These are phyloP conservation scores for Prunus davidiana DNA, from an alignment of 306 rosid species.

Conservation along the genomic window DNA sequence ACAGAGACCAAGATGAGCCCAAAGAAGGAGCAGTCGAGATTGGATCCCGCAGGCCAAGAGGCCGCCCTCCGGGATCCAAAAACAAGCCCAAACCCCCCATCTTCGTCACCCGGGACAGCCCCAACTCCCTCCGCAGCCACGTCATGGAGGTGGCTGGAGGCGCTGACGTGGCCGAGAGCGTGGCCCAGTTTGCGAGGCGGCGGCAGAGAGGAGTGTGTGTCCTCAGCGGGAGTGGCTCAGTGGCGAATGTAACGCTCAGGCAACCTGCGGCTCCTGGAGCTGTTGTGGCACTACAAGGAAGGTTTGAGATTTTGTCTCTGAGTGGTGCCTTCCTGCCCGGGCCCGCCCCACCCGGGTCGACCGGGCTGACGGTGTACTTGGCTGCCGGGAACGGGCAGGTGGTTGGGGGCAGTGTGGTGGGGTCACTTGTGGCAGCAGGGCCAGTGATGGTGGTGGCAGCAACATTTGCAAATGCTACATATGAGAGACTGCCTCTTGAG, in stretches of 20 bases:
- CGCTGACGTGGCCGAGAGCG: slow-evolving; percentile 80
- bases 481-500: slow-evolving; percentile 86
- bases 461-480: slow-evolving; percentile 89
- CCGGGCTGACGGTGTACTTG: slow-evolving; percentile 78
- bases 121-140: slow-evolving; percentile 85
- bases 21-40: slow-evolving; percentile 80
- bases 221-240: slow-evolving; percentile 86
- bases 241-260: slow-evolving; percentile 78
- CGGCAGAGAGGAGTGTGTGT: slow-evolving; percentile 97
- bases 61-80: slow-evolving; percentile 93
- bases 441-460: slow-evolving; percentile 94
- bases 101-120: slow-evolving; percentile 81
- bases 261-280: slow-evolving; percentile 85
- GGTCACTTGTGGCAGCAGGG: slow-evolving; percentile 82
- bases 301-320: slow-evolving; percentile 82
- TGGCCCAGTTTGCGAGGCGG: slow-evolving; percentile 74
- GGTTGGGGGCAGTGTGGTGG: slow-evolving; percentile 90
- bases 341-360: slow-evolving; percentile 83
- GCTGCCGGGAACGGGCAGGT: slow-evolving; percentile 91
- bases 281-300: slow-evolving; percentile 81
- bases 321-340: slow-evolving; percentile 89
- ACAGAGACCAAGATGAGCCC: slow-evolving; percentile 60
- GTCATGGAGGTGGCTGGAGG: slow-evolving; percentile 90
- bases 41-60: slow-evolving; percentile 76
- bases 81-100: slow-evolving; percentile 95